Conservation (phyloP, 2,329 filamentous ascomycete species). For the Trichophyton verrucosum region DNA sequence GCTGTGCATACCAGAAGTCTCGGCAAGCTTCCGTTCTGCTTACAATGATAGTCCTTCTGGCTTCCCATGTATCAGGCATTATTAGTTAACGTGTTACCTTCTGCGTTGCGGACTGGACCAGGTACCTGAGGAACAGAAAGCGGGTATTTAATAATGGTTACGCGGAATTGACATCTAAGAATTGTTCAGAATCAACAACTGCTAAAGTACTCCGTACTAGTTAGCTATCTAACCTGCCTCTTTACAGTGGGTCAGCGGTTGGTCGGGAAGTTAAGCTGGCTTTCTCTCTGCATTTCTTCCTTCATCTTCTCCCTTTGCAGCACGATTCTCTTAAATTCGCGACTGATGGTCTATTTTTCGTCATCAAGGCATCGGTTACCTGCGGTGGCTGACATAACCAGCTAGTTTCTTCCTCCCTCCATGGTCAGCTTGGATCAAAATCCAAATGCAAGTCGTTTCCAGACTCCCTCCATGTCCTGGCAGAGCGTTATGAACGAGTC, state of each 20-base stretch:
- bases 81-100: neutral
- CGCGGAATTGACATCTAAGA: neutral
- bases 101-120: conserved; percentile 1
- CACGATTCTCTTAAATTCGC: neutral
- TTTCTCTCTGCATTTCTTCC: neutral
- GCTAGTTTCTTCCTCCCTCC: too few relatives aligned
- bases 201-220: neutral
- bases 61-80: neutral
- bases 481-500: conserved; percentile 30
- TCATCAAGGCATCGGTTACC: neutral
- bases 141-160: neutral
- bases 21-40: neutral
- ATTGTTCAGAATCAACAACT: neutral
- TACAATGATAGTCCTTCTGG: neutral
- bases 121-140: neutral
- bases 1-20: neutral
- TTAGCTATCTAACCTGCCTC: neutral
- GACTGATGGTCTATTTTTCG: neutral
- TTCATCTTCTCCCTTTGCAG: neutral
- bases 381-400: neutral
- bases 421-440: conserved; percentile 2
- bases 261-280: neutral
- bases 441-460: conserved; percentile 31
- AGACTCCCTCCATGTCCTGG: conserved; percentile 30
- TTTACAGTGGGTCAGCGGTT: neutral